Evolutionary conservation across 83 land plant genomes (phyloP).

Genomic region (Isoetes engelmannii): DNA sequence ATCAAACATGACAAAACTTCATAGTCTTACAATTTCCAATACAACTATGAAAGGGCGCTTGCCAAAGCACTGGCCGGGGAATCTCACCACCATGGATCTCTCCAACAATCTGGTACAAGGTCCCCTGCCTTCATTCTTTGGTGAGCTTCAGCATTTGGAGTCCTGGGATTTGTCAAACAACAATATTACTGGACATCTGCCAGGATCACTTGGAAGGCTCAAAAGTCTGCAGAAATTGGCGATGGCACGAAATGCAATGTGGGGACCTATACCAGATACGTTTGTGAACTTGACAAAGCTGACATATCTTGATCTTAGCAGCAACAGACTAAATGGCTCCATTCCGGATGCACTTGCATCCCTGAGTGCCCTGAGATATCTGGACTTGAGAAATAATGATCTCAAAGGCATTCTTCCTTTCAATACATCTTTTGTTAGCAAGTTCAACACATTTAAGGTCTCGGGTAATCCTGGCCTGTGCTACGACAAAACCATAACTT

Average conservation of each 20-base stretch:
- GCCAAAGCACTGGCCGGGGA: slow-evolving; percentile 15
- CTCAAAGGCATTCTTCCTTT: slow-evolving; percentile 20
- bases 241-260: slow-evolving; percentile 6
- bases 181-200: slow-evolving; percentile 25
- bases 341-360: slow-evolving; percentile 10
- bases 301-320: slow-evolving; percentile 25
- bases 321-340: slow-evolving; percentile 22
- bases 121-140: slow-evolving; percentile 12
- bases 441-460: slow-evolving; percentile 11
- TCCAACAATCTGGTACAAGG: slow-evolving; percentile 18
- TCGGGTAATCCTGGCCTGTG: slow-evolving; percentile 19
- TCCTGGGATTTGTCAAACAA: slow-evolving; percentile 13
- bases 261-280: slow-evolving; percentile 12
- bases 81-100: slow-evolving; percentile 15
- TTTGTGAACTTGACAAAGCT: slow-evolving; percentile 7
- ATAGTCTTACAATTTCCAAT: slow-evolving; percentile 14
- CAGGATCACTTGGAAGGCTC: slow-evolving; percentile 14
- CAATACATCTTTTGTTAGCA: slow-evolving; percentile 8
- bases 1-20: slow-evolving; percentile 11
- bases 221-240: slow-evolving; percentile 2
- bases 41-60: slow-evolving; percentile 11
- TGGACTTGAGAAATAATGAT: slow-evolving; percentile 21
- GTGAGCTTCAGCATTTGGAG: slow-evolving; percentile 8
- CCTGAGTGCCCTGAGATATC: slow-evolving; percentile 13
- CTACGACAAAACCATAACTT: slow-evolving; percentile 13